A percentile compares a stretch with the other conserved stretches of the same genome.
phyloP scores from a whole-genome alignment of 306 rosid genomes.

The Ziziphus jujuba region DNA sequence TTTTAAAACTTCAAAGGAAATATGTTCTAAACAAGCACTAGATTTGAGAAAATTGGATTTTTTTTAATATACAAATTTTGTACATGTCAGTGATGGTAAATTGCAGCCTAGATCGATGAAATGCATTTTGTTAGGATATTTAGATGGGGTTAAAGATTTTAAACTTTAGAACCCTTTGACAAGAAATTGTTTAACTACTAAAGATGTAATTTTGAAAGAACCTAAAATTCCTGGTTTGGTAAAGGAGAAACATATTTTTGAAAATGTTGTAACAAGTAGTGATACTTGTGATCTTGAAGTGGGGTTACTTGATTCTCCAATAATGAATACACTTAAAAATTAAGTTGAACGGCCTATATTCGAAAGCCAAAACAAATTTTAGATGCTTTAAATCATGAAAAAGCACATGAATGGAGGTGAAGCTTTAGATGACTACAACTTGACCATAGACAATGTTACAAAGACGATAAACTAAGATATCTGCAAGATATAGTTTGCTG shows the following conservation, averaged over 20 bases:
- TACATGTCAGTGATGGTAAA: neutral
- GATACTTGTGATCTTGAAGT: no score
- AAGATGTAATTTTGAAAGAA: no score
- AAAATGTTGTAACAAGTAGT: neutral
- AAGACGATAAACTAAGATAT: neutral
- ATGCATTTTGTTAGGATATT: neutral
- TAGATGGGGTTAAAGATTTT: neutral
- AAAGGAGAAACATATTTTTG: neutral
- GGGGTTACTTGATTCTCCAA: no score
- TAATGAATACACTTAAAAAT: no score
- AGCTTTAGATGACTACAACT: neutral
- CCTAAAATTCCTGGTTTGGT: no score
- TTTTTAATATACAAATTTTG: neutral
- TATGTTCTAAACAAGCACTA: neutral
- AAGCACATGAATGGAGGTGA: neutral
- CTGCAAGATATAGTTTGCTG: neutral
- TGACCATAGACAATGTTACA: neutral
- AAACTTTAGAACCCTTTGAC: neutral
- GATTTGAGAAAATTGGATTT: neutral
- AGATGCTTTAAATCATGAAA: neutral
- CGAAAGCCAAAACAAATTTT: neutral
- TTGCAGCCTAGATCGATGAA: neutral
- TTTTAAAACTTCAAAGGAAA: neutral
- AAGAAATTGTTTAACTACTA: neutral
- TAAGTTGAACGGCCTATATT: no score